These are phyloP conservation scores for Tolypocladium sp. DNA, from an alignment of 2,329 filamentous ascomycete genomes.

Conservation along the genomic window DNA sequence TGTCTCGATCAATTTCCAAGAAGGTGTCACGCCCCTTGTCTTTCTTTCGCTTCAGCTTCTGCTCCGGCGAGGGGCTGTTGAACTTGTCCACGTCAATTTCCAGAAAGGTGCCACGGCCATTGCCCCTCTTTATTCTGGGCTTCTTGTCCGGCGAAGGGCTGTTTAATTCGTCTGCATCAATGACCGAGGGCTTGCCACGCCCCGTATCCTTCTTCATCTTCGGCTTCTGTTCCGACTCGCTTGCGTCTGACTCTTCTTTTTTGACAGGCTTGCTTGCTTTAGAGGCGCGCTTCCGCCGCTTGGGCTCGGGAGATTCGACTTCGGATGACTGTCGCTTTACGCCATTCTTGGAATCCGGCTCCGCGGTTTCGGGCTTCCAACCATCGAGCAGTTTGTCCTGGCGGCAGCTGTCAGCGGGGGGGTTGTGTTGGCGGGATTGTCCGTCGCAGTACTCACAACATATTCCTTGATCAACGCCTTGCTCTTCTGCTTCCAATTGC, in stretches of 20 bases:
- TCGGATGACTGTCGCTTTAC: slow-evolving; percentile 26
- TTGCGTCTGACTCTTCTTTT: slow-evolving; percentile 11
- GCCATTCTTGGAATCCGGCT: slow-evolving; percentile 15
- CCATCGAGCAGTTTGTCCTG: slow-evolving; percentile 28
- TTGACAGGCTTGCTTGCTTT: slow-evolving; percentile 22
- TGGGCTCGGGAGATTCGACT: slow-evolving; percentile 22
- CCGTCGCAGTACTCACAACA: slow-evolving; percentile 34
- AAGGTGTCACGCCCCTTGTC: neutral
- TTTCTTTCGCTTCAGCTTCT: slow-evolving; percentile 6
- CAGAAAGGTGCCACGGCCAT: no score
- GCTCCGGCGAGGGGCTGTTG: neutral
- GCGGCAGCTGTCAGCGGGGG: slow-evolving; percentile 3
- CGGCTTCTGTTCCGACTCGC: slow-evolving; percentile 2
- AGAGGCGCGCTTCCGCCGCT: slow-evolving; percentile 27
- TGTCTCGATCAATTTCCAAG: neutral
- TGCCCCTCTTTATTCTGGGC: slow-evolving; percentile 5
- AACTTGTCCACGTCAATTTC: no score
- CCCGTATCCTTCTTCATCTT: slow-evolving; percentile 4
- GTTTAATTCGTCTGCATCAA: neutral
- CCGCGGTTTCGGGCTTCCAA: slow-evolving; percentile 20
- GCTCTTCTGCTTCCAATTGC: slow-evolving; percentile 48
- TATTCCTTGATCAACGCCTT: slow-evolving; percentile 46
- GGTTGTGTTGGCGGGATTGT: neutral
- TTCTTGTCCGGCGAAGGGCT: neutral
- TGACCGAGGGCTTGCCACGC: neutral